Percentiles rank a stretch among this genome's conserved stretches.
Conservation (phyloP, 805 yeast genomes). For the Candida odintsovae region DNA sequence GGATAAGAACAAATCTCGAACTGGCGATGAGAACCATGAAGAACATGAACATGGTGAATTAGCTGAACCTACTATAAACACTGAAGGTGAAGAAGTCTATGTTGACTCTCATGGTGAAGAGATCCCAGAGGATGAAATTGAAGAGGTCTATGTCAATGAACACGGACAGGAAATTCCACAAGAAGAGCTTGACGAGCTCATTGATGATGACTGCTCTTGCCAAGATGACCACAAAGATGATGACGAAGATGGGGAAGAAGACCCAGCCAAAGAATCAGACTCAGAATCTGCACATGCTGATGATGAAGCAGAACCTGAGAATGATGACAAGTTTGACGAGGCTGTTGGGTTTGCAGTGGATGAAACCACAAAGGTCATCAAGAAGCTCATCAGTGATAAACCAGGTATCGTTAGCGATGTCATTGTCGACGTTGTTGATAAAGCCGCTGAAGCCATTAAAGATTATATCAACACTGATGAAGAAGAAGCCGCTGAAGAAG, state of each 20-base stretch:
- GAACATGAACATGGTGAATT: neutral
- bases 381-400: neutral
- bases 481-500: neutral
- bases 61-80: neutral
- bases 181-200: neutral
- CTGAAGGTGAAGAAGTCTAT: neutral
- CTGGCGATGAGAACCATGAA: neutral
- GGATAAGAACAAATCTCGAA: neutral
- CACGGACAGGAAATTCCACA: neutral
- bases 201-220: neutral
- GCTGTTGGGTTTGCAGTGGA: neutral
- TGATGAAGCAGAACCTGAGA: neutral
- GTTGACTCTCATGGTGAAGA: neutral
- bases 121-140: neutral
- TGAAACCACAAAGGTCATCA: neutral
- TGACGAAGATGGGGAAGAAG: neutral
- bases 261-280: neutral
- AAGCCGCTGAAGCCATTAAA: neutral
- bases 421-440: neutral
- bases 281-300: neutral
- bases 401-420: neutral
- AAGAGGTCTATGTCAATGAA: neutral
- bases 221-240: neutral
- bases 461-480: neutral
- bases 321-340: neutral